phyloP scores from a whole-genome alignment of 2,329 filamentous ascomycete genomes.

The Ilyonectria mors-panacis region DNA sequence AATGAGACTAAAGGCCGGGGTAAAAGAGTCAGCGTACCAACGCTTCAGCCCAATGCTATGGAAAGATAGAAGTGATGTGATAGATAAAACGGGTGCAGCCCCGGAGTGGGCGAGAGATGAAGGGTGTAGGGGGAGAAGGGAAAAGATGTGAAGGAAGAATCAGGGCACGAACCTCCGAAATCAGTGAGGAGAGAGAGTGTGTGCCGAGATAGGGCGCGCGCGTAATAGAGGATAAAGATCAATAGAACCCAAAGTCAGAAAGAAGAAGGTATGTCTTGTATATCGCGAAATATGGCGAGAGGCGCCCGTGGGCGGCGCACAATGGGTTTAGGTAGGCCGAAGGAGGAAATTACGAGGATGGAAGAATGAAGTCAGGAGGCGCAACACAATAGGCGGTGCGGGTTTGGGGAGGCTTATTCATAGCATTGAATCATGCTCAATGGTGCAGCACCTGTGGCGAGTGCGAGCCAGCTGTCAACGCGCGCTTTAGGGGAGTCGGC shows the following conservation, averaged over 20 bases:
- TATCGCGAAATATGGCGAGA: background rate
- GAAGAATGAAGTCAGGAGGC: background rate
- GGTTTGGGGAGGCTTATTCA: background rate
- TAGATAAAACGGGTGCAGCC: background rate
- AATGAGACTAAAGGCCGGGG: background rate
- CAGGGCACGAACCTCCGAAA: background rate
- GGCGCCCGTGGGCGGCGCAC: background rate
- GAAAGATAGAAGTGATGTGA: background rate
- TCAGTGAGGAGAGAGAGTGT: background rate
- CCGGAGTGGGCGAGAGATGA: background rate
- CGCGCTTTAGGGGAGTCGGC: constrained; percentile 1
- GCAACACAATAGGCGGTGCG: background rate
- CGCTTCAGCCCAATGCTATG: background rate
- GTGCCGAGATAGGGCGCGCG: background rate
- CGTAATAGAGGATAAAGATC: background rate
- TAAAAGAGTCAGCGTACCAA: background rate
- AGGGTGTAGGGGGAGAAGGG: background rate
- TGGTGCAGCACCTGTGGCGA: background rate
- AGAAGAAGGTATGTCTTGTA: background rate
- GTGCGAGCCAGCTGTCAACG: constrained; percentile 11
- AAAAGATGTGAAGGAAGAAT: background rate
- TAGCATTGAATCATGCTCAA: background rate
- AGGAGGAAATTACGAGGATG: background rate
- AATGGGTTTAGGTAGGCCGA: background rate
- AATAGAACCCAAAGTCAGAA: background rate